phyloP scores from a whole-genome alignment of 495 filamentous ascomycete species.

The Baudoinia panamericana region DNA sequence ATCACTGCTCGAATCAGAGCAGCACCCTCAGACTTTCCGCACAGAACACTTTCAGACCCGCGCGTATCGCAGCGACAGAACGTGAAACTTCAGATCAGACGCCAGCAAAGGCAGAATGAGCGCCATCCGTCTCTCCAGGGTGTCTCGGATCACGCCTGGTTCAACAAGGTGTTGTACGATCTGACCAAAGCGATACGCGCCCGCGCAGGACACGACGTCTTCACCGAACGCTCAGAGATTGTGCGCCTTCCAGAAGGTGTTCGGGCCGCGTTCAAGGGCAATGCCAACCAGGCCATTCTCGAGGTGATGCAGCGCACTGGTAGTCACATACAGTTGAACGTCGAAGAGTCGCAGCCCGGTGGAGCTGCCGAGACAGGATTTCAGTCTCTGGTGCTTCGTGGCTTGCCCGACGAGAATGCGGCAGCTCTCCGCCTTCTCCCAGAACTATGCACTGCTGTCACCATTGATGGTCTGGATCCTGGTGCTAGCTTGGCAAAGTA shows the following conservation, averaged over 20 bases:
- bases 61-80: too few relatives aligned
- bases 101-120: too few relatives aligned
- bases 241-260: conserved; percentile 4
- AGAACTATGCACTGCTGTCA: not conserved
- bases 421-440: conserved; percentile 3
- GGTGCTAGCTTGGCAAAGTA: not conserved
- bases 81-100: too few relatives aligned
- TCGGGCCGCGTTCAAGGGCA: conserved; percentile 6
- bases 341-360: not conserved
- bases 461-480: not conserved
- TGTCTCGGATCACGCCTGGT: too few relatives aligned
- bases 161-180: too few relatives aligned
- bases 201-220: not conserved
- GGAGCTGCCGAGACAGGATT: not conserved
- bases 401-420: conserved; percentile 6
- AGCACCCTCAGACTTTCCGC: too few relatives aligned
- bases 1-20: too few relatives aligned
- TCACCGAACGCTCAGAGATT: conserved; percentile 4
- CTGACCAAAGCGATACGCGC: not conserved
- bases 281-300: conserved; percentile 1
- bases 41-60: too few relatives aligned
- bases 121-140: too few relatives aligned
- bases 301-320: conserved; percentile 14
- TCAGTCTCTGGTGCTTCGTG: not conserved
- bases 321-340: conserved; percentile 5